Conservation (phyloP, 2,329 filamentous ascomycete genomes). For the Cyphellophora europaea region DNA sequence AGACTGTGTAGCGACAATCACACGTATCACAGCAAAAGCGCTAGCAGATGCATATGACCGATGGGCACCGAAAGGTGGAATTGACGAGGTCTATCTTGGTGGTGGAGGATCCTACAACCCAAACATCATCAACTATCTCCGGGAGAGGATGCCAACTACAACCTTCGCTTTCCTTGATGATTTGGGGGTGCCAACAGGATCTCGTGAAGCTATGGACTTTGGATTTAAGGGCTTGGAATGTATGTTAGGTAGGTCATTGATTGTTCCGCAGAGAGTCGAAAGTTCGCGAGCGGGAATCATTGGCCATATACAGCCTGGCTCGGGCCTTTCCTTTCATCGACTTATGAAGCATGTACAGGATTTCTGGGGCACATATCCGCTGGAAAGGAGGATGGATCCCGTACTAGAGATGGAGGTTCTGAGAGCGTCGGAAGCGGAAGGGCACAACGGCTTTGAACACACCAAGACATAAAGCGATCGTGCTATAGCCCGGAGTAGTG, state of each 20-base stretch:
- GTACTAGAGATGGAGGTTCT: constrained; percentile 8
- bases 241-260: constrained; percentile 8
- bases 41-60: constrained; percentile 41
- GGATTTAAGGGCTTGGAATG: constrained; percentile 12
- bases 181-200: constrained; percentile 10
- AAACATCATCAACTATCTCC: constrained; percentile 20
- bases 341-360: constrained; percentile 9
- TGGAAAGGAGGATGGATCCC: constrained; percentile 7
- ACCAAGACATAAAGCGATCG: too few relatives aligned
- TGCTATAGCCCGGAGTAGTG: too few relatives aligned
- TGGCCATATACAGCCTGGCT: constrained; percentile 12
- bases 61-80: constrained; percentile 31
- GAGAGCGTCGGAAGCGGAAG: too few relatives aligned
- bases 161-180: constrained; percentile 9
- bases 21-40: constrained; percentile 48
- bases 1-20: constrained; percentile 49
- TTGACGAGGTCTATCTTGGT: constrained; percentile 21
- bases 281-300: constrained; percentile 9
- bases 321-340: constrained; percentile 6
- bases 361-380: constrained; percentile 7
- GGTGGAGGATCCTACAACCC: constrained; percentile 21
- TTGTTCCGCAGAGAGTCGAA: constrained; percentile 11
- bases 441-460: too few relatives aligned
- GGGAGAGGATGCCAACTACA: constrained; percentile 8
- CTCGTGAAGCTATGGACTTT: constrained; percentile 11